Conservation (phyloP, 768 basidiomycete species). For the Boletus coccyginus region DNA sequence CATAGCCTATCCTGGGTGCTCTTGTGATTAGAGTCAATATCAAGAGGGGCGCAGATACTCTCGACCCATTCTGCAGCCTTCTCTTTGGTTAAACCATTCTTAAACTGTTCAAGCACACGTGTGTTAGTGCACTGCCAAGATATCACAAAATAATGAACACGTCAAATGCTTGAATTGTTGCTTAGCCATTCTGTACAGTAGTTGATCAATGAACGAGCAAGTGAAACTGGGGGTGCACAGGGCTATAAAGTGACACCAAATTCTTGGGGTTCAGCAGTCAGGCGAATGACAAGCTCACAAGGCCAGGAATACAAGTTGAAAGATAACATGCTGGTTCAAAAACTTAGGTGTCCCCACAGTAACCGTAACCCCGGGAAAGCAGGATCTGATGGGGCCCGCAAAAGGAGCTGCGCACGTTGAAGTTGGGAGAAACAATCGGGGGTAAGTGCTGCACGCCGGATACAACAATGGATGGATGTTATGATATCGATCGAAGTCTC, state of each 20-base stretch:
- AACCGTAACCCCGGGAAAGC: not conserved
- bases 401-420: not conserved
- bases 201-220: not conserved
- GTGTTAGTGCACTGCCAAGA: not conserved
- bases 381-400: not conserved
- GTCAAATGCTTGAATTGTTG: constrained; percentile 27
- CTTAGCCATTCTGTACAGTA: not conserved
- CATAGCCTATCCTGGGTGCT: constrained; percentile 55
- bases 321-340: not conserved
- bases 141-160: constrained; percentile 22
- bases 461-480: constrained; percentile 1
- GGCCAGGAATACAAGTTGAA: not conserved
- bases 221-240: not conserved
- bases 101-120: constrained; percentile 34
- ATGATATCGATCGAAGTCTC: not conserved
- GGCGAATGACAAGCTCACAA: not conserved
- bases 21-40: constrained; percentile 51
- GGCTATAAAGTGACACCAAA: not conserved
- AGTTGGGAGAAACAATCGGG: not conserved
- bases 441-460: not conserved
- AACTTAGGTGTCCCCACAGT: not conserved
- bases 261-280: not conserved
- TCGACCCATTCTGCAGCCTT: constrained; percentile 46
- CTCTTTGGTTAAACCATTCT: constrained; percentile 50
- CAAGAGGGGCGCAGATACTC: constrained; percentile 51